Percentiles rank a stretch among this genome's conserved stretches.
Evolutionary conservation across 164 flowering plant genomes (phyloP).

Genomic region (Tetrastigma voinierianum): DNA sequence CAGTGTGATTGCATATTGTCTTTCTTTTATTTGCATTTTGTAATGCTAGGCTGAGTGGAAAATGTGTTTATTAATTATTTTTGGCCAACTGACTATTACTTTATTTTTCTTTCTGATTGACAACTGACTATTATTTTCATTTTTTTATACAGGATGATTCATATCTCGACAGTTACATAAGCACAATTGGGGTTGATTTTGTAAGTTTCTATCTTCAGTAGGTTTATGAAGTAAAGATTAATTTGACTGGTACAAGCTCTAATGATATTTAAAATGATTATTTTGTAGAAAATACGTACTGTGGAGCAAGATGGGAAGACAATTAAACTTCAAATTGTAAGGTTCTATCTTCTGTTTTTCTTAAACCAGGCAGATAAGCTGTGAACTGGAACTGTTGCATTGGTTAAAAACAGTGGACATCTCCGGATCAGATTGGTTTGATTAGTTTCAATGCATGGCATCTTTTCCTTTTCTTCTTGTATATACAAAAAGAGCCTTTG

Average conservation of each 20-base stretch:
- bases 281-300: constrained; percentile 50
- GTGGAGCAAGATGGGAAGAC: constrained; percentile 62
- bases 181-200: constrained; percentile 46
- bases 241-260: too few relatives aligned
- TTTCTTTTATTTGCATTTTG: background rate
- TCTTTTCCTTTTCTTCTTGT: too few relatives aligned
- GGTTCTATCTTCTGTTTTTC: constrained; percentile 8
- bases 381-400: too few relatives aligned
- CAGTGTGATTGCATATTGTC: background rate
- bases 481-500: too few relatives aligned
- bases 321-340: constrained; percentile 55
- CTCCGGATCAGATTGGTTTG: too few relatives aligned
- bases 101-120: too few relatives aligned
- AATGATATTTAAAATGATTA: background rate
- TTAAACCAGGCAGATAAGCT: background rate
- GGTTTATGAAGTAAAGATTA: background rate
- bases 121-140: background rate
- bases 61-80: background rate
- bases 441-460: too few relatives aligned
- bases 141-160: constrained; percentile 28
- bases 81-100: too few relatives aligned
- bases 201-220: constrained; percentile 16
- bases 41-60: background rate
- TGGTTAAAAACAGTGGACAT: too few relatives aligned
- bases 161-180: constrained; percentile 38